Evolutionary conservation across 2,329 filamentous ascomycete genomes (phyloP), one percentile per base, ranked within the genome.

Genomic region (Aureobasidium vineae): DNA sequence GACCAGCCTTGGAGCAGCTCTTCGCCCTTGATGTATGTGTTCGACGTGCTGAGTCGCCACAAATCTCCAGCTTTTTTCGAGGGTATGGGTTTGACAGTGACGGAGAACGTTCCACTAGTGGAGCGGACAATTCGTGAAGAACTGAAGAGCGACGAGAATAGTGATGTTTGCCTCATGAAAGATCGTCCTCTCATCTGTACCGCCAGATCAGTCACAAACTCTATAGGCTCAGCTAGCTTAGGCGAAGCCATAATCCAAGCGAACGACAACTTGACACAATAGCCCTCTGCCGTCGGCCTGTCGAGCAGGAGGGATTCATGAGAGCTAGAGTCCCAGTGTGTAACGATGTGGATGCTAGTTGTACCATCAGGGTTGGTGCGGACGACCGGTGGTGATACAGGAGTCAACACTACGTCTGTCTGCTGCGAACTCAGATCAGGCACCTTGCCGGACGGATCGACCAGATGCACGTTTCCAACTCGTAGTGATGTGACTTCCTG

Each of bases 21-120:
- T 78, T 99, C 93, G 65, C 95, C 95, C 77, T 97, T 97, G 72
- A 99, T 91, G 74, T 97, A 98, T 76, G 96, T 92, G 73, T 96
- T 90, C 68, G 91, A 89, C 19, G 93, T 98, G 76, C 92, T 96
- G 87, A 98, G 92, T 65, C 95, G 87, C 95, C 95, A 99, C 15
- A 99, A 82, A 75, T 99, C 95, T 3, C 92, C 92, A 0, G 92
- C 91, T 54, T 91, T 86, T 78, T 97, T 97, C 60, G 96, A 92
- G 2, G 92, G 92, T 8, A 91, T 88, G 0, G 95, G 95, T 36
- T 92, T 89, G 77, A 98, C 88, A 6, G 88, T 88, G 59, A 98
- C 81, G 1, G 91, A 92, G 78, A 96, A 99, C 67, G 97, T 91
- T 52, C 87, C 88, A 23, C 91, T 91, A 0, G 90, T 91, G 8